phyloP scores from a whole-genome alignment of 441 rosid species.

The Gossypium lobatum region DNA sequence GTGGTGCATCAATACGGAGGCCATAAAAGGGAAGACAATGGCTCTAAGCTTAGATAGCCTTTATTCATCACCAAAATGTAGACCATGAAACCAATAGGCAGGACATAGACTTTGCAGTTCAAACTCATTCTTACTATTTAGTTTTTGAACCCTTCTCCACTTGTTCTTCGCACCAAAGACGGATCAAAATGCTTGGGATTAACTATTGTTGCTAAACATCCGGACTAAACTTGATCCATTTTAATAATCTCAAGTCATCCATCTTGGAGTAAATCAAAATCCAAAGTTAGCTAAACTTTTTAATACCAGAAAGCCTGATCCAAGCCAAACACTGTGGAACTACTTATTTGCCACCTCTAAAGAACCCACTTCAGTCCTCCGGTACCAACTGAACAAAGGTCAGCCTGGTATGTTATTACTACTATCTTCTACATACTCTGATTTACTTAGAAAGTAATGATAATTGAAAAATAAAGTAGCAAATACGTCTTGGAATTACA shows the following conservation, averaged over 20 bases:
- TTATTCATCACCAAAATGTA: slow-evolving; percentile 37
- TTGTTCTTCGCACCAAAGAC: background rate
- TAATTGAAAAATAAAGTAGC: background rate
- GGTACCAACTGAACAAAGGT: background rate
- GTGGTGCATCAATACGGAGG: slow-evolving; percentile 48
- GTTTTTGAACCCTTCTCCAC: background rate
- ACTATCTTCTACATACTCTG: background rate
- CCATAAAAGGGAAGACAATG: slow-evolving; percentile 44
- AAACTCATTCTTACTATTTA: slow-evolving; percentile 27
- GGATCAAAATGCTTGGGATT: background rate
- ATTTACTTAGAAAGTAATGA: background rate
- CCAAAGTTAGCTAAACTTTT: background rate
- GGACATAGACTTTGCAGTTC: slow-evolving; percentile 20
- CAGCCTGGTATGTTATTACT: background rate
- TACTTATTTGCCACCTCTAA: background rate
- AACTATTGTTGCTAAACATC: background rate
- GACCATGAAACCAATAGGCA: slow-evolving; percentile 21
- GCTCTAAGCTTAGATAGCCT: slow-evolving; percentile 55
- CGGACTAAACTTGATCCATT: background rate
- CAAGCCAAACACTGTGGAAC: background rate
- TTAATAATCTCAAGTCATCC: background rate
- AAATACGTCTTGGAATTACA: background rate
- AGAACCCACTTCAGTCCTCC: background rate
- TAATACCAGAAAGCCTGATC: background rate
- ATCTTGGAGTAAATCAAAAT: background rate